These are phyloP conservation scores for Phytophthora sojae DNA, from an alignment of 352 stramenopile species.

Conservation along the genomic window DNA sequence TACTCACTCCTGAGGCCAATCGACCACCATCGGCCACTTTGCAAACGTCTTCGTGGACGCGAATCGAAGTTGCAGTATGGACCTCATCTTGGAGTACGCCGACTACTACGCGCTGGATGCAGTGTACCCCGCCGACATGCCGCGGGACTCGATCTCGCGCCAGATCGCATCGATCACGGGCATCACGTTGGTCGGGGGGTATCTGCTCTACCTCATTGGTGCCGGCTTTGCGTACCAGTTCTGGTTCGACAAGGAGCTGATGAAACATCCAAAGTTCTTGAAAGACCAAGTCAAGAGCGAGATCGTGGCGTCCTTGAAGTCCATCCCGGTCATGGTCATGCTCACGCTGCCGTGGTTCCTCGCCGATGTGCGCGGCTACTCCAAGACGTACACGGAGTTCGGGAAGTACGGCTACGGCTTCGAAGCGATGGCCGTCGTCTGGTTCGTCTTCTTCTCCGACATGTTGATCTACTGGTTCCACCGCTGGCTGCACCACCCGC, in stretches of 20 bases:
- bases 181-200: conserved; percentile 62
- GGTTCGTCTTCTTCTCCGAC: conserved; percentile 78
- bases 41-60: conserved; percentile 6
- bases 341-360: conserved; percentile 74
- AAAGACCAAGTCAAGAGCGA: conserved; percentile 69
- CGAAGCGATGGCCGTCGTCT: conserved; percentile 51
- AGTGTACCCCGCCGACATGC: conserved; percentile 55
- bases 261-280: conserved; percentile 71
- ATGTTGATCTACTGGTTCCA: conserved; percentile 89
- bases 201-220: conserved; percentile 65
- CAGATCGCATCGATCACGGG: conserved; percentile 58
- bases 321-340: conserved; percentile 74
- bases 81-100: conserved; percentile 61
- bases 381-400: conserved; percentile 58
- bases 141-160: conserved; percentile 52
- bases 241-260: conserved; percentile 71
- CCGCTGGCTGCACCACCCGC: conserved; percentile 70
- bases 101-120: conserved; percentile 62
- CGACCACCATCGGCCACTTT: conserved; percentile 2
- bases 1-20: neutral
- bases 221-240: conserved; percentile 61
- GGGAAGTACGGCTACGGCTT: conserved; percentile 54
- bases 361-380: conserved; percentile 64
- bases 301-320: conserved; percentile 55
- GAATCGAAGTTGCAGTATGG: conserved; percentile 44